These are phyloP conservation scores for Pisolithus orientalis DNA, from an alignment of 768 basidiomycete genomes.

Conservation along the genomic window DNA sequence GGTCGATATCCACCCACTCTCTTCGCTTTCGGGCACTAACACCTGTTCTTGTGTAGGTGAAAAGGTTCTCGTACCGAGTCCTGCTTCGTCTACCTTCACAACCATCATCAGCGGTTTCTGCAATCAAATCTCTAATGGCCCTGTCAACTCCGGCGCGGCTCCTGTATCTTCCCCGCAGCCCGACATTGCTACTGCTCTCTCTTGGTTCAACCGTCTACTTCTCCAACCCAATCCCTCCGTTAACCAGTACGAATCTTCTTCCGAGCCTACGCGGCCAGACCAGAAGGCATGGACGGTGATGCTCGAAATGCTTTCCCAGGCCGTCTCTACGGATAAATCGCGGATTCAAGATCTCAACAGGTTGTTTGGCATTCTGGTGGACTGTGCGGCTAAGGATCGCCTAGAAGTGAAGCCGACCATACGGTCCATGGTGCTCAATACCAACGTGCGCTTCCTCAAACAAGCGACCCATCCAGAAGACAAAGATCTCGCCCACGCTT, in stretches of 20 bases:
- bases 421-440: constrained; percentile 37
- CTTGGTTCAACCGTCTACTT: constrained; percentile 68
- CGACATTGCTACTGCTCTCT: constrained; percentile 56
- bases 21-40: not conserved
- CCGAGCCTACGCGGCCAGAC: constrained; percentile 46
- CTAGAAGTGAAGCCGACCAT: constrained; percentile 32
- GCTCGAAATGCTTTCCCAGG: constrained; percentile 46
- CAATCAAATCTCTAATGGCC: constrained; percentile 28
- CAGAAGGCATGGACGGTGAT: constrained; percentile 51
- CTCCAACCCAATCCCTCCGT: constrained; percentile 30
- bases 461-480: constrained; percentile 2
- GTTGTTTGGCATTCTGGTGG: constrained; percentile 38
- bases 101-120: constrained; percentile 63
- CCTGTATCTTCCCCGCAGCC: constrained; percentile 7
- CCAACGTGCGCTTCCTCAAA: constrained; percentile 33
- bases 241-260: constrained; percentile 38
- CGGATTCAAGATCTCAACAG: constrained; percentile 51
- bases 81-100: constrained; percentile 58
- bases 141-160: not conserved
- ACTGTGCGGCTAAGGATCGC: constrained; percentile 30
- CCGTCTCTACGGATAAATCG: constrained; percentile 22
- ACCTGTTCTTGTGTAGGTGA: not conserved
- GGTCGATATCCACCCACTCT: not conserved
- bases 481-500: constrained; percentile 5
- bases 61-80: constrained; percentile 43